Evolutionary conservation across 257 asterid species (phyloP).

Genomic region (Gentiana dahurica): DNA sequence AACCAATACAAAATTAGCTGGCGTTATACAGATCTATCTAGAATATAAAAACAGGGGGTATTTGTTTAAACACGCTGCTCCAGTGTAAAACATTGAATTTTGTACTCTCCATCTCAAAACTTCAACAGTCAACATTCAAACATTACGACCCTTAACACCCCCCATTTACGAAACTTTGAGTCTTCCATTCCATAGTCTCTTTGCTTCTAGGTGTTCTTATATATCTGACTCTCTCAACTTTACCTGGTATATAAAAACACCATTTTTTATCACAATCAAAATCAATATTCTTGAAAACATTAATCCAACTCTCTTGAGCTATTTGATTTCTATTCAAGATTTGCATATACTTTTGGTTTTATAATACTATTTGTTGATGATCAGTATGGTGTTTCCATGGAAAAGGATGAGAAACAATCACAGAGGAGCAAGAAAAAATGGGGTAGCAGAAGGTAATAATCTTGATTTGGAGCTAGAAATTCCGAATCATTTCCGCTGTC

Average conservation of each 20-base stretch:
- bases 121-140: conserved; percentile 27
- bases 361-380: neutral
- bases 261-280: neutral
- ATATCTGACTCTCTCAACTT: neutral
- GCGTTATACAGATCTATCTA: no score
- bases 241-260: neutral
- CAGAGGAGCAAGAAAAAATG: conserved; percentile 1
- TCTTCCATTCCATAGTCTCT: neutral
- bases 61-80: conserved; percentile 4
- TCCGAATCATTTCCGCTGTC: conserved; percentile 5
- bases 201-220: neutral
- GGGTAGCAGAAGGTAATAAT: conserved; percentile 2
- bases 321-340: neutral
- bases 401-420: conserved; percentile 4
- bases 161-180: conserved; percentile 7
- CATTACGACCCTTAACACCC: neutral
- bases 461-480: conserved; percentile 6
- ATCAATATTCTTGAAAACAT: neutral
- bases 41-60: conserved; percentile 6
- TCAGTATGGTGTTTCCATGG: conserved; percentile 13
- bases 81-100: neutral
- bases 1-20: no score
- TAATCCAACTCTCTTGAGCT: neutral
- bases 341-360: neutral
- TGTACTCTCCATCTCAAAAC: conserved; percentile 17